Evolutionary conservation across 1,284 basidiomycete genomes (phyloP).

Genomic region (Chondrostereum purpureum): DNA sequence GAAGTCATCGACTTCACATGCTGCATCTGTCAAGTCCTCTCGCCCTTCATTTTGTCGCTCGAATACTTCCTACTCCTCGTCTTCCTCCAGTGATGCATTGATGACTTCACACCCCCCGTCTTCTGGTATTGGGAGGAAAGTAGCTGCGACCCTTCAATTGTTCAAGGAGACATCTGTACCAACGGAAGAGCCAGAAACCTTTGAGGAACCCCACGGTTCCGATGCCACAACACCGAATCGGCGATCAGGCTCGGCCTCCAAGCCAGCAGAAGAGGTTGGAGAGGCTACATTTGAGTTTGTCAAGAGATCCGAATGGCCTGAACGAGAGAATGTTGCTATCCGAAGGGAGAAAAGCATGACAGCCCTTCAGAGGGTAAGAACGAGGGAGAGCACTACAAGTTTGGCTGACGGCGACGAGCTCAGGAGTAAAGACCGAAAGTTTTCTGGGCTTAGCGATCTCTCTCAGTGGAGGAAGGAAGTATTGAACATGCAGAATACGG

Average conservation of each 20-base stretch:
- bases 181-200: constrained; percentile 29
- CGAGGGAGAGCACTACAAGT: constrained; percentile 36
- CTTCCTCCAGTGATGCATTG: constrained; percentile 28
- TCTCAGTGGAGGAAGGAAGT: constrained; percentile 45
- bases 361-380: constrained; percentile 46
- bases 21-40: constrained; percentile 23
- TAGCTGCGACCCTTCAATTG: constrained; percentile 70
- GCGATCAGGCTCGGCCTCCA: constrained; percentile 37
- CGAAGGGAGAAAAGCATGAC: constrained; percentile 61
- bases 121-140: constrained; percentile 66
- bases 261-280: constrained; percentile 43
- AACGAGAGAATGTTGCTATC: constrained; percentile 60
- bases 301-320: constrained; percentile 76
- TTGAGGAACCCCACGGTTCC: constrained; percentile 24
- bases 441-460: constrained; percentile 34
- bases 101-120: constrained; percentile 24
- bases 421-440: constrained; percentile 28
- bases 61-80: constrained; percentile 33
- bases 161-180: constrained; percentile 66
- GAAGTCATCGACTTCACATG: constrained; percentile 12
- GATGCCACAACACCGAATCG: constrained; percentile 26
- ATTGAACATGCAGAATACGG: constrained; percentile 30
- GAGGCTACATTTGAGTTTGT: constrained; percentile 72
- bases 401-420: constrained; percentile 29
- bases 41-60: constrained; percentile 34